A percentile compares a stretch with the other conserved stretches of the same genome.
Evolutionary conservation across 2,329 filamentous ascomycete species (phyloP).

Genomic region (Acrocalymma vagum): DNA sequence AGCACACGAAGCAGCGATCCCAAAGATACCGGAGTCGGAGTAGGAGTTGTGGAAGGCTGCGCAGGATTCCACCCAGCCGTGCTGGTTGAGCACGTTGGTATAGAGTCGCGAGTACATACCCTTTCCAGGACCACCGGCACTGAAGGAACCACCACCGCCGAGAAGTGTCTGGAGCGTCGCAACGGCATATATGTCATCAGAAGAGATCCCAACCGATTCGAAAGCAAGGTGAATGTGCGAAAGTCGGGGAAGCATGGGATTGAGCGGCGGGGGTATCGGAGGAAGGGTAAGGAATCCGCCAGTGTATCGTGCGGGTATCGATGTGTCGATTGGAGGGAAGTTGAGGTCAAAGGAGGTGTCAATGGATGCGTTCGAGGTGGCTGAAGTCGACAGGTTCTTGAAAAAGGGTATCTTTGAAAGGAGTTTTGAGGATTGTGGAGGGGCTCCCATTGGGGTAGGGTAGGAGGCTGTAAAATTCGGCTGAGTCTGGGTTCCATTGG

Average conservation of each 20-base stretch:
- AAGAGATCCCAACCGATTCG: constrained; percentile 89
- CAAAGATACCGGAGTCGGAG: constrained; percentile 93
- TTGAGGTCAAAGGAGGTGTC: constrained; percentile 57
- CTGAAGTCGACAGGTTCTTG: constrained; percentile 84
- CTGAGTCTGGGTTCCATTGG: constrained; percentile 47
- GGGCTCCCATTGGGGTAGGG: constrained; percentile 46
- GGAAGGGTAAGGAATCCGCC: constrained; percentile 91
- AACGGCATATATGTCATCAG: constrained; percentile 93
- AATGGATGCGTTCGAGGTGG: constrained; percentile 66
- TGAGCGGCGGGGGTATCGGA: constrained; percentile 77
- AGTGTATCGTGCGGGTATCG: constrained; percentile 80
- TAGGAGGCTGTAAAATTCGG: constrained; percentile 56
- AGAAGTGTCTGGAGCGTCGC: constrained; percentile 95
- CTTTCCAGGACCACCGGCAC: constrained; percentile 94
- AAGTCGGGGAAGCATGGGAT: constrained; percentile 79
- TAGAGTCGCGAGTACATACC: constrained; percentile 99
- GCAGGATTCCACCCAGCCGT: constrained; percentile 97
- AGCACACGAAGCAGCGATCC: constrained; percentile 86
- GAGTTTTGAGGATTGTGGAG: constrained; percentile 68
- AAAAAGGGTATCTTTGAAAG: constrained; percentile 88
- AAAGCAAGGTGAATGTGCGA: constrained; percentile 97
- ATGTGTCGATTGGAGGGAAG: constrained; percentile 64
- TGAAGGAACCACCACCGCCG: constrained; percentile 95
- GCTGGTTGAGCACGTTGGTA: constrained; percentile 96
- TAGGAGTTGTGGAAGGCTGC: constrained; percentile 98